phyloP scores from a whole-genome alignment of 106 monocot species.

The Phalaenopsis aphrodite region DNA sequence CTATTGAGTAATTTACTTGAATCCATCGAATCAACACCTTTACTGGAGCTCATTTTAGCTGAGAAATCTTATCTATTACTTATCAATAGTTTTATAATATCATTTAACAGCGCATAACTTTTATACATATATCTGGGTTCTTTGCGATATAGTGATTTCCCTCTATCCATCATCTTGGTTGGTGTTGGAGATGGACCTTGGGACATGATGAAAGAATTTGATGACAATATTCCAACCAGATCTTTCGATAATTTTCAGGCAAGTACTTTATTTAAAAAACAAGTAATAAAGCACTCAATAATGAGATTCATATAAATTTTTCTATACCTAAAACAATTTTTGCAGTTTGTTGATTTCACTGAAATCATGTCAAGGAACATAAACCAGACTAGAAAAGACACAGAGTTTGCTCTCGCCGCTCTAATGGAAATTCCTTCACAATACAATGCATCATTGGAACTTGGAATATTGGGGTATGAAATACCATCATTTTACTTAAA shows the following conservation, averaged over 20 bases:
- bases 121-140: not conserved
- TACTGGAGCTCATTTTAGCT: not conserved
- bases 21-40: not conserved
- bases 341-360: conserved; percentile 94
- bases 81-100: not conserved
- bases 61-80: not conserved
- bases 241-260: conserved; percentile 94
- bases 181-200: conserved; percentile 98
- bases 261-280: conserved; percentile 1
- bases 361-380: conserved; percentile 73
- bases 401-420: conserved; percentile 75
- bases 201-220: conserved; percentile 95
- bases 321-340: too few species aligned
- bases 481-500: not conserved
- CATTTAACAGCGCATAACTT: not conserved
- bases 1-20: not conserved
- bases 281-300: not conserved
- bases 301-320: conserved; percentile 4
- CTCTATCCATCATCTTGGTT: conserved; percentile 84
- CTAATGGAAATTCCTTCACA: conserved; percentile 93
- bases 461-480: conserved; percentile 71
- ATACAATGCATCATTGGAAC: conserved; percentile 83
- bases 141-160: conserved; percentile 40
- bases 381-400: conserved; percentile 56
- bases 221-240: conserved; percentile 86